Evolutionary conservation across 768 basidiomycete genomes (phyloP), one percentile per base, ranked within the genome.

Genomic region (Calocera cornea): DNA sequence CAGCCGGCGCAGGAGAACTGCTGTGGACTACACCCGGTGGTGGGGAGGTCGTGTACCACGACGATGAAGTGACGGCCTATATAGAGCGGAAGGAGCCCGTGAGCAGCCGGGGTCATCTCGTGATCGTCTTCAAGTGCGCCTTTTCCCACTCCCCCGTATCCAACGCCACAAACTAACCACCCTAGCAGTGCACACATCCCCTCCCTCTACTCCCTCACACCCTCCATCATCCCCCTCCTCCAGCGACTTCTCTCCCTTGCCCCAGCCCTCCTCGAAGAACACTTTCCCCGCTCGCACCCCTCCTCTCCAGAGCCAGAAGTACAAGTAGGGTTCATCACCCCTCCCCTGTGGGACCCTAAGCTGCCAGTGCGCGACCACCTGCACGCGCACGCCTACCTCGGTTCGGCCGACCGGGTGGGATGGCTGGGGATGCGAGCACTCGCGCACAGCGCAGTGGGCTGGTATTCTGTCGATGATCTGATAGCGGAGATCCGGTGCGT

Each of bases 311-410:
- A 78, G n/a, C 71, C 75, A 14, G 71, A 74, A 64, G 14, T 47
- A 49, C 3, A 34, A 29, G 84, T 90, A 69, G 88, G 88, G 41
- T 90, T 90, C 78, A 89, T 90, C 69, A 87, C 88, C 0, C 84
- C 87, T 17, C 88, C 88, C 0, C 88, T 89, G 78, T 85, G 81
- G 71, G 89, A 90, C 73, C 84, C 77, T 76, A 88, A 87, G 74
- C 88, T 90, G 44, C 89, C 89, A 16, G 83, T 90, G 63, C 87
- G 85, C 31, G 88, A 90, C 75, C 89, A 90, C 73, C 81, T 90
- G 31, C 89, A 90, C 73, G 84, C 83, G 0, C 89, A 91, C 75
- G 89, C 87, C 5, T 90, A 84, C 73, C 81, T 89, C 64, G 79
- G 78, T 14, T 84, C 86, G 12, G 79, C 84, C 7, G 86, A 91